Conservation (phyloP, 2,329 filamentous ascomycete species). For the Neophaeococcomyces mojaviensis region DNA sequence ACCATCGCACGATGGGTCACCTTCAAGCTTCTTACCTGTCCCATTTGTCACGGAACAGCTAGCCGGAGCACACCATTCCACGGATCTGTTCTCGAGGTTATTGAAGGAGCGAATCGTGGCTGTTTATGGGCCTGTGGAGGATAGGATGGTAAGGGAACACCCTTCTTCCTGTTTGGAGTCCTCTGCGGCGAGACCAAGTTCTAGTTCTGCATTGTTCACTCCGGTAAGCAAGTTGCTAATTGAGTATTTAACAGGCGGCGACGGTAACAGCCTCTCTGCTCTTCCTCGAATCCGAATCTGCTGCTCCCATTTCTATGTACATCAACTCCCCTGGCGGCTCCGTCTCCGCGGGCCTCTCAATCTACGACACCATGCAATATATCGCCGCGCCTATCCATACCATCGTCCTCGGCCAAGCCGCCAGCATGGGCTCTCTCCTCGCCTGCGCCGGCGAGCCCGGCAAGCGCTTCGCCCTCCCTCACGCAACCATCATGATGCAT, state of each 20-base stretch:
- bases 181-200: constrained; percentile 26
- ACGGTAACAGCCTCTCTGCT: constrained; percentile 91
- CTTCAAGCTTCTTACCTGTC: constrained; percentile 18
- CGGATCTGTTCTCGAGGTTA: constrained; percentile 75
- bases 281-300: constrained; percentile 93
- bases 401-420: constrained; percentile 89
- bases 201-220: constrained; percentile 92
- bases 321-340: constrained; percentile 95
- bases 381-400: constrained; percentile 89
- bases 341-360: constrained; percentile 77
- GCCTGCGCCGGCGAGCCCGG: constrained; percentile 78
- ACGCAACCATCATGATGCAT: constrained; percentile 91
- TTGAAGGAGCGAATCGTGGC: constrained; percentile 51
- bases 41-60: constrained; percentile 19
- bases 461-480: constrained; percentile 82
- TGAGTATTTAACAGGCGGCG: constrained; percentile 70
- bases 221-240: constrained; percentile 62
- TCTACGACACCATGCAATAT: constrained; percentile 99
- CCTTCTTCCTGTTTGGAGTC: constrained; percentile 12
- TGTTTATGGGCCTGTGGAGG: constrained; percentile 1
- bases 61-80: constrained; percentile 36
- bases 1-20: neutral
- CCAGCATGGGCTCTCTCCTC: constrained; percentile 87
- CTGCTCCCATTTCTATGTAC: constrained; percentile 94
- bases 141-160: constrained; percentile 1